These are phyloP conservation scores for Blakeslea trispora DNA, from an alignment of 371 early-diverging fungal species.

Conservation along the genomic window DNA sequence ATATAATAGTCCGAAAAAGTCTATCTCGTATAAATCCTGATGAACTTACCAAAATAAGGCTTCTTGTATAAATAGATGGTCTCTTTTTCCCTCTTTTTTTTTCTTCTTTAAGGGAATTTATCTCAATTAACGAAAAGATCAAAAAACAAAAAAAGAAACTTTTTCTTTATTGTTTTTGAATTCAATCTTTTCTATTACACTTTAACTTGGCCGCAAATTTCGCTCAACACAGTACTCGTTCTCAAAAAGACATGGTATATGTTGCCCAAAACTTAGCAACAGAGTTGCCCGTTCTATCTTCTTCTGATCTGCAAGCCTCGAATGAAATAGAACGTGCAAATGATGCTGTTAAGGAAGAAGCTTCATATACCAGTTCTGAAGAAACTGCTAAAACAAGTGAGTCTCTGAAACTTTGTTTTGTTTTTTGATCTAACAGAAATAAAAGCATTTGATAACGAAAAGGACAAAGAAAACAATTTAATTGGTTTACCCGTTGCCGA, in stretches of 20 bases:
- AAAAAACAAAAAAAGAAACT: neutral
- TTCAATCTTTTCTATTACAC: too few relatives aligned
- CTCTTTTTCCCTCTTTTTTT: too few relatives aligned
- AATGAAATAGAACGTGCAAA: neutral
- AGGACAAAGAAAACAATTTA: neutral
- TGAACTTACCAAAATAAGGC: too few relatives aligned
- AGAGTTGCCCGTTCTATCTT: neutral
- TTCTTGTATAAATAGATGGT: too few relatives aligned
- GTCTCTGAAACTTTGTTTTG: neutral
- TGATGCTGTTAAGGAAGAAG: neutral
- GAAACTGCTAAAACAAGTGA: constrained; percentile 2
- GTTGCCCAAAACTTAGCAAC: constrained; percentile 6
- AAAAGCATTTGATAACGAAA: neutral
- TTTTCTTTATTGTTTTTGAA: neutral
- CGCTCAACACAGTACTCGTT: neutral
- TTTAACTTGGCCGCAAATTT: neutral
- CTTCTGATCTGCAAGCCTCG: neutral
- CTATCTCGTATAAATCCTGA: too few relatives aligned
- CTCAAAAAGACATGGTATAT: constrained; percentile 10
- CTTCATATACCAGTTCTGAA: constrained; percentile 2
- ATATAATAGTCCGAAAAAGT: too few relatives aligned
- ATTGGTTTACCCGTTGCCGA: neutral
- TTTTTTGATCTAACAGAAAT: neutral
- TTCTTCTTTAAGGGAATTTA: too few relatives aligned
- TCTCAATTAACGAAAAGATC: too few relatives aligned